Evolutionary conservation across 2,329 filamentous ascomycete species (phyloP).

Genomic region (Stagonosporopsis chrysanthemi): DNA sequence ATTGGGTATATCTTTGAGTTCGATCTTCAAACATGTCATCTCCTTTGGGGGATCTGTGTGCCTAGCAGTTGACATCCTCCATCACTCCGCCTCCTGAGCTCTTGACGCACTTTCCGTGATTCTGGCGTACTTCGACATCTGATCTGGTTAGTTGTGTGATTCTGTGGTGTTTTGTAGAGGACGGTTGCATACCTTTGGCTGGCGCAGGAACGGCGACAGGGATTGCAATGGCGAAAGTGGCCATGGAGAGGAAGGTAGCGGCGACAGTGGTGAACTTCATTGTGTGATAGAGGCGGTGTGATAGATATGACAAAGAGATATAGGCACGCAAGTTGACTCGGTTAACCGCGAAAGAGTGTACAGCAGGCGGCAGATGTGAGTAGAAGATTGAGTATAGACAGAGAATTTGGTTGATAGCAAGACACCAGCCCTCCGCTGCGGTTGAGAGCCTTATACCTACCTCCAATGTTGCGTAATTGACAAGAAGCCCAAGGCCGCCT

Average conservation of each 20-base stretch:
- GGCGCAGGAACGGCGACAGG: constrained; percentile 41
- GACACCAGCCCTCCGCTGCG: constrained; percentile 23
- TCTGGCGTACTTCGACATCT: constrained; percentile 42
- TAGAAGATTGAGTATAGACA: constrained; percentile 20
- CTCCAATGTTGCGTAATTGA: constrained; percentile 24
- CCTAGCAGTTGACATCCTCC: constrained; percentile 36
- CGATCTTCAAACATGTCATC: not conserved
- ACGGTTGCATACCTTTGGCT: constrained; percentile 30
- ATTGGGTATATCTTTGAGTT: constrained; percentile 10
- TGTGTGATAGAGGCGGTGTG: constrained; percentile 18
- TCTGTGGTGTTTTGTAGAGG: not conserved
- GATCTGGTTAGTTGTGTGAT: constrained; percentile 14
- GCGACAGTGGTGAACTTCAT: constrained; percentile 48
- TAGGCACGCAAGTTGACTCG: not conserved
- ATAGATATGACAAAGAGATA: not conserved
- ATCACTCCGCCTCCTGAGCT: constrained; percentile 25
- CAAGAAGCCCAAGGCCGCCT: constrained; percentile 8
- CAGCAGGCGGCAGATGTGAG: not conserved
- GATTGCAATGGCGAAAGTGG: constrained; percentile 42
- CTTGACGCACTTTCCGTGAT: constrained; percentile 49
- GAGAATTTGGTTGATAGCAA: constrained; percentile 17
- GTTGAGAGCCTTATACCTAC: constrained; percentile 32
- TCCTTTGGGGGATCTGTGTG: not conserved
- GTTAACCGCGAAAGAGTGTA: constrained; percentile 42
- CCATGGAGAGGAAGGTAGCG: constrained; percentile 47